Evolutionary conservation across 495 filamentous ascomycete species (phyloP).

Genomic region (Penicillium soppii): DNA sequence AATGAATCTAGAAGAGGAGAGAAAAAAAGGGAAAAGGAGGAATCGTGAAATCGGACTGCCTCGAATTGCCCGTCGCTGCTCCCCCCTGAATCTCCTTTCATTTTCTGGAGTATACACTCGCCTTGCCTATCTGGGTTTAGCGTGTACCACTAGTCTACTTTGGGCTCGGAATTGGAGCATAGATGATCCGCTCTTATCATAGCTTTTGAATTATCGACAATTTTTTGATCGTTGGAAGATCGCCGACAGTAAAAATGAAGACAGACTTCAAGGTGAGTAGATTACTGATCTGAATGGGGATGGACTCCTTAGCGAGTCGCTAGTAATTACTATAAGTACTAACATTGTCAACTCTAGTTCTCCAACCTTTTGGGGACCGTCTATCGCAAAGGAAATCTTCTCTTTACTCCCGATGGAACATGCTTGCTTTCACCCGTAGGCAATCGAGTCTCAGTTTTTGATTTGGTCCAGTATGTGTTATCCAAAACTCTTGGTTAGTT

Average conservation of each 20-base stretch:
- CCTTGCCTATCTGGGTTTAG: slow-evolving; percentile 32
- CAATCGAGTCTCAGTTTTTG: slow-evolving; percentile 93
- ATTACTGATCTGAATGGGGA: not conserved
- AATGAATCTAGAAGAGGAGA: slow-evolving; percentile 1
- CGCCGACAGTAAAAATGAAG: slow-evolving; percentile 69
- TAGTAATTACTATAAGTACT: not conserved
- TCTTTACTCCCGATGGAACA: slow-evolving; percentile 95
- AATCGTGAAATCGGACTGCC: slow-evolving; percentile 8
- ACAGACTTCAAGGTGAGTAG: slow-evolving; percentile 81
- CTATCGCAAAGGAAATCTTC: slow-evolving; percentile 93
- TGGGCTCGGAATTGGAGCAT: slow-evolving; percentile 18
- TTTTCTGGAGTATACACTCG: slow-evolving; percentile 38
- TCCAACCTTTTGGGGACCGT: slow-evolving; percentile 95
- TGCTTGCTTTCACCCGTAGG: slow-evolving; percentile 96
- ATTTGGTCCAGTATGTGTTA: slow-evolving; percentile 79
- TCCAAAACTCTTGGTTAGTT: not conserved
- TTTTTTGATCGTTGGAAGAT: slow-evolving; percentile 29
- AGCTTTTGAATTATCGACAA: slow-evolving; percentile 15
- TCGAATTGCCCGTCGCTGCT: slow-evolving; percentile 23
- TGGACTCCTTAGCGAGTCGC: not conserved
- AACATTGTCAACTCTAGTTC: slow-evolving; percentile 55
- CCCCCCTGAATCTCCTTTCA: slow-evolving; percentile 39
- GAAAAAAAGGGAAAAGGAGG: slow-evolving; percentile 23
- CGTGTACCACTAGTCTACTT: slow-evolving; percentile 10
- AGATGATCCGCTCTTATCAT: slow-evolving; percentile 32